These are phyloP conservation scores for California macrophylla DNA, from an alignment of 441 rosid genomes.

Conservation along the genomic window DNA sequence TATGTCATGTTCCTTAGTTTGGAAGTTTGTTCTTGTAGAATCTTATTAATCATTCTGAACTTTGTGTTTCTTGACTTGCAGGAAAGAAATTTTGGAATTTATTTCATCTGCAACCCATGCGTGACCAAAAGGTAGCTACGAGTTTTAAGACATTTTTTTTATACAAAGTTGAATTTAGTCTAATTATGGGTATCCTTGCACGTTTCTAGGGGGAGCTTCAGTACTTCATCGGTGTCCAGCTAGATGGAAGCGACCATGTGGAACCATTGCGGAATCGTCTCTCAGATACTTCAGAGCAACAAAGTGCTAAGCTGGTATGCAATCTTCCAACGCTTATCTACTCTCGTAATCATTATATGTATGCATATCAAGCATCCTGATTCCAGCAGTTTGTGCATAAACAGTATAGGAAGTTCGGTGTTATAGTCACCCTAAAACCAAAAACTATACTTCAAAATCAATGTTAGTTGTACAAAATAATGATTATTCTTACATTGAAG, in stretches of 20 bases:
- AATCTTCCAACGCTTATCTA: constrained; percentile 9
- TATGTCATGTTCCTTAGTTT: background rate
- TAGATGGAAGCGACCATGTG: constrained; percentile 88
- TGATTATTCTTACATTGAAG: background rate
- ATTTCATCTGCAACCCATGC: constrained; percentile 98
- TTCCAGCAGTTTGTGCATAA: background rate
- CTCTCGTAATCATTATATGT: background rate
- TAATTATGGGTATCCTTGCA: background rate
- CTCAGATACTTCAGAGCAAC: constrained; percentile 52
- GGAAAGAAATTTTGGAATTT: constrained; percentile 98
- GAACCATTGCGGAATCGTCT: constrained; percentile 68
- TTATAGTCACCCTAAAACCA: background rate
- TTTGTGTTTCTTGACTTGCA: constrained; percentile 20
- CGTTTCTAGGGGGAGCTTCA: constrained; percentile 80
- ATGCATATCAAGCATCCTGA: background rate
- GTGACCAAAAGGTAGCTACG: constrained; percentile 80
- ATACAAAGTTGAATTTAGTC: background rate
- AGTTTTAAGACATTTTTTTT: background rate
- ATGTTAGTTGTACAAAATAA: background rate
- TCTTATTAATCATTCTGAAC: constrained; percentile 3
- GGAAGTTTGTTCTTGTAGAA: background rate
- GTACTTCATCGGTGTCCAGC: constrained; percentile 93
- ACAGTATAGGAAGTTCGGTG: background rate
- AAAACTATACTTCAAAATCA: background rate
- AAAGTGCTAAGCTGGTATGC: constrained; percentile 62